These are phyloP conservation scores for Pachyrhizus erosus DNA, from an alignment of 306 rosid species.

Conservation along the genomic window DNA sequence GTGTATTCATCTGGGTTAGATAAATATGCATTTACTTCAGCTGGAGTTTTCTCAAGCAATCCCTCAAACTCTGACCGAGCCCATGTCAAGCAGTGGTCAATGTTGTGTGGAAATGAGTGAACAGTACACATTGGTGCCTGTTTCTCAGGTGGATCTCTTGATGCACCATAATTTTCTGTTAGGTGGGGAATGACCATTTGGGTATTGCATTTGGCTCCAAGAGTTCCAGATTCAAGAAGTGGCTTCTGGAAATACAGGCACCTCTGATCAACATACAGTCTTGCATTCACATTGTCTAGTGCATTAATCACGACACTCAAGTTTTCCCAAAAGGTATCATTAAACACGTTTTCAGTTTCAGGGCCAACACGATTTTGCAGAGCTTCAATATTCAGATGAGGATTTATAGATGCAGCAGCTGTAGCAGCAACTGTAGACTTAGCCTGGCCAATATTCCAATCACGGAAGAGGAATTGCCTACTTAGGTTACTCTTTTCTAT, in stretches of 20 bases:
- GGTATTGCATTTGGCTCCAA: slow-evolving; percentile 97
- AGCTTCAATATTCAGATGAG: slow-evolving; percentile 71
- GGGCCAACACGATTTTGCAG: slow-evolving; percentile 89
- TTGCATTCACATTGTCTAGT: slow-evolving; percentile 92
- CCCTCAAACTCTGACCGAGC: slow-evolving; percentile 99
- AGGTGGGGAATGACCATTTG: slow-evolving; percentile 98
- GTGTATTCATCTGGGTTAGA: slow-evolving; percentile 85
- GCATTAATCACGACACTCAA: slow-evolving; percentile 85
- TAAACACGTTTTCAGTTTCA: slow-evolving; percentile 87
- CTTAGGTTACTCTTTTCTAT: slow-evolving; percentile 98
- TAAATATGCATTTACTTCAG: slow-evolving; percentile 88
- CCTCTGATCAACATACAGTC: slow-evolving; percentile 94
- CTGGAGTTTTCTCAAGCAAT: slow-evolving; percentile 93
- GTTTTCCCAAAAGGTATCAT: slow-evolving; percentile 87
- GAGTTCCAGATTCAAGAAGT: slow-evolving; percentile 98
- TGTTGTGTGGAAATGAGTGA: slow-evolving; percentile 97
- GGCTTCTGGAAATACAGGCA: slow-evolving; percentile 98
- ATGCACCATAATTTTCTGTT: slow-evolving; percentile 98
- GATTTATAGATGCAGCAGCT: slow-evolving; percentile 81
- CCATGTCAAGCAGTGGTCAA: slow-evolving; percentile 99
- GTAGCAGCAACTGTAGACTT: slow-evolving; percentile 94
- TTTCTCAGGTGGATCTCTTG: slow-evolving; percentile 99
- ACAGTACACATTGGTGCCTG: slow-evolving; percentile 99
- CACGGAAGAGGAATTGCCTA: slow-evolving; percentile 98
- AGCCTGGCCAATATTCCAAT: slow-evolving; percentile 99